Percentiles rank a stretch among this genome's conserved stretches.
phyloP scores from a whole-genome alignment of 768 basidiomycete species.

The Leucocoprinus sp. region DNA sequence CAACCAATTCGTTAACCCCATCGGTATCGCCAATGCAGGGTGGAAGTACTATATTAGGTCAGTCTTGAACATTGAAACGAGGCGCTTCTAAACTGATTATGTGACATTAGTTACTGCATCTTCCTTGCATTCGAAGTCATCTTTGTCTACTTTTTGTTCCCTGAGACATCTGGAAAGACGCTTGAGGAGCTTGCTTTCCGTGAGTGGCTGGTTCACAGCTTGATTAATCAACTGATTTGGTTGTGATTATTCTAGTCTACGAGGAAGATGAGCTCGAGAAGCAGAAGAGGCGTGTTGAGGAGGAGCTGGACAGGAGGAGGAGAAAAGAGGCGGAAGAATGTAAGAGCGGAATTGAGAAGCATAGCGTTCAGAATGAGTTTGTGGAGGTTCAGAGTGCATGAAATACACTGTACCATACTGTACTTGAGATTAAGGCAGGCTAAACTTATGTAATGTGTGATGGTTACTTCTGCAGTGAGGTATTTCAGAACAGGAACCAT shows the following conservation, averaged over 20 bases:
- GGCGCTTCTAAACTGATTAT: background rate
- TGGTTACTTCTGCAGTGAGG: background rate
- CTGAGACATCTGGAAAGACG: constrained; percentile 45
- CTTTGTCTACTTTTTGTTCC: constrained; percentile 56
- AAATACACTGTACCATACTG: no score
- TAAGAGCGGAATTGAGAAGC: background rate
- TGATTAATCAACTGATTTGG: background rate
- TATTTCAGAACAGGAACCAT: constrained; percentile 5
- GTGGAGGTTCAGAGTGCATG: background rate
- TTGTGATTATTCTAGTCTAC: constrained; percentile 25
- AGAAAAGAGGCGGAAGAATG: constrained; percentile 9
- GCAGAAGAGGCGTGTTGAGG: constrained; percentile 33
- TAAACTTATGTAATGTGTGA: constrained; percentile 7
- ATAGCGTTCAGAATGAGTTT: background rate
- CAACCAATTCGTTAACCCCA: constrained; percentile 62
- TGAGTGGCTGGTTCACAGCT: constrained; percentile 20
- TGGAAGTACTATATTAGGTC: constrained; percentile 55
- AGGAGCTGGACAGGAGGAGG: constrained; percentile 26
- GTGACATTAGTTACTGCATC: constrained; percentile 30
- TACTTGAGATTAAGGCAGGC: no score
- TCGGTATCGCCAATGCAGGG: constrained; percentile 46
- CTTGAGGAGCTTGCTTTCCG: constrained; percentile 55
- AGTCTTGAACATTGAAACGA: background rate
- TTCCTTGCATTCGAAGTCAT: constrained; percentile 45
- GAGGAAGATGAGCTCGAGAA: constrained; percentile 34